Conservation (phyloP, 2,329 filamentous ascomycete genomes). For the Penicillium polonicum region DNA sequence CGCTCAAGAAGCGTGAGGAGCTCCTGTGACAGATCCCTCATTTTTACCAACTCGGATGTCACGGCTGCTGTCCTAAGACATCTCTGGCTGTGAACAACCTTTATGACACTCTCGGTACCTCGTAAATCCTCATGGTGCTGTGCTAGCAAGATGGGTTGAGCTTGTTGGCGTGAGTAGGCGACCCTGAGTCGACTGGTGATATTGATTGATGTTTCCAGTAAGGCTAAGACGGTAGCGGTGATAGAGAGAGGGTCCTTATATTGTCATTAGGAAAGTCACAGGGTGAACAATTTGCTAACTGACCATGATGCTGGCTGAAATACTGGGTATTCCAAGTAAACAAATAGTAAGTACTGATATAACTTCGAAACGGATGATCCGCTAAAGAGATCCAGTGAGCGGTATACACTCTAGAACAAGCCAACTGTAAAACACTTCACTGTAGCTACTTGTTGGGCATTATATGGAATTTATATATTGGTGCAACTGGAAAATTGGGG, state of each 20-base stretch:
- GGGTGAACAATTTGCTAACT: neutral
- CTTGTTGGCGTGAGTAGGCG: neutral
- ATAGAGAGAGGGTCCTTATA: neutral
- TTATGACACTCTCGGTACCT: neutral
- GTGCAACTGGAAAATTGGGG: neutral
- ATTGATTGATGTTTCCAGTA: neutral
- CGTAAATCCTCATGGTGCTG: neutral
- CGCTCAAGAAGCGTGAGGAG: neutral
- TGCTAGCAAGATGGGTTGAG: neutral
- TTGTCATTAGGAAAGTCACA: neutral
- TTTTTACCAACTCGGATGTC: neutral
- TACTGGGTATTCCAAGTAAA: neutral
- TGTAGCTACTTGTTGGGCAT: neutral
- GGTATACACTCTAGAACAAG: neutral
- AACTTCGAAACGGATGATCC: neutral
- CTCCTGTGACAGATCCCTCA: neutral
- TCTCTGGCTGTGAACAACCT: fast-evolving
- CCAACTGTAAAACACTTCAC: neutral
- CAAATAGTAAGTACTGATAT: neutral
- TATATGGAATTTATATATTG: neutral
- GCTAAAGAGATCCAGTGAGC: neutral
- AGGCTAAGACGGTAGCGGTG: neutral
- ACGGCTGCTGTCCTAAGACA: neutral
- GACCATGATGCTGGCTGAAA: neutral
- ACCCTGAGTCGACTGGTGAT: neutral